Conservation (phyloP, 1,284 basidiomycete species). For the Ustanciosporium gigantosporum region DNA sequence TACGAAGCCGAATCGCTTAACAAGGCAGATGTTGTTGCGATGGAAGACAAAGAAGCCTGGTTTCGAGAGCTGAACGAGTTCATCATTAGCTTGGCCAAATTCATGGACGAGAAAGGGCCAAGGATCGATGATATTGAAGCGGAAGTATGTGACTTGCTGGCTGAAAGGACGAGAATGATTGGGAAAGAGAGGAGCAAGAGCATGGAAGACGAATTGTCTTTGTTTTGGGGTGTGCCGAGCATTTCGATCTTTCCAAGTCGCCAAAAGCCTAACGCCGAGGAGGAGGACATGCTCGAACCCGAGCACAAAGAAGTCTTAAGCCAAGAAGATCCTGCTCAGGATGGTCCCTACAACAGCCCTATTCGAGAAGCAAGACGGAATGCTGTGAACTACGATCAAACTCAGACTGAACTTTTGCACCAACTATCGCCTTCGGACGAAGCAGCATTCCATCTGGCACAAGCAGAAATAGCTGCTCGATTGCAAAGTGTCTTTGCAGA, state of each 20-base stretch:
- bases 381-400: not conserved
- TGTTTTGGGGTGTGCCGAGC: conserved; percentile 20
- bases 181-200: conserved; percentile 17
- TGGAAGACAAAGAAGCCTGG: conserved; percentile 50
- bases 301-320: not conserved
- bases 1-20: conserved; percentile 38
- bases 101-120: conserved; percentile 48
- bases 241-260: conserved; percentile 6
- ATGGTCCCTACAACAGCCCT: conserved; percentile 5
- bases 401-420: not conserved
- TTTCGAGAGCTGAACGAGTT: conserved; percentile 52
- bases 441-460: conserved; percentile 22
- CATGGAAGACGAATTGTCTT: conserved; percentile 26
- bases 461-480: conserved; percentile 2
- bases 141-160: conserved; percentile 26
- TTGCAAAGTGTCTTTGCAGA: conserved; percentile 28
- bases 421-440: conserved; percentile 11
- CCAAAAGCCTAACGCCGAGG: not conserved
- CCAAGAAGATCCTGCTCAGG: conserved; percentile 2
- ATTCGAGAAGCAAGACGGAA: conserved; percentile 2
- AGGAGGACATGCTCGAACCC: not conserved
- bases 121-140: conserved; percentile 44
- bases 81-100: conserved; percentile 41
- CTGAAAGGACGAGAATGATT: conserved; percentile 17
- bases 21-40: conserved; percentile 31